phyloP scores from a whole-genome alignment of 306 rosid genomes.

The Castanopsis chinensis region DNA sequence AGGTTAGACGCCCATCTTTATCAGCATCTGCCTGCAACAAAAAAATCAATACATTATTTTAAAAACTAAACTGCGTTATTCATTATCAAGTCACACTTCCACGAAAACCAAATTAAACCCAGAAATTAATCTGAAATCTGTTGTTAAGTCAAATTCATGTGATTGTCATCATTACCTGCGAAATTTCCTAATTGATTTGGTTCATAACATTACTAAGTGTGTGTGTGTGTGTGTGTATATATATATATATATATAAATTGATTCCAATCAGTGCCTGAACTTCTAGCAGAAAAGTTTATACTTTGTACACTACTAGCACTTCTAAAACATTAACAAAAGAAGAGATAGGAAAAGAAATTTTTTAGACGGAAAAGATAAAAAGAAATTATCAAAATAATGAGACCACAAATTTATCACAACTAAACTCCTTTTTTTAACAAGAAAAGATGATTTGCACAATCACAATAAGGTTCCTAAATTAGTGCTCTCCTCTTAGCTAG shows the following conservation, averaged over 20 bases:
- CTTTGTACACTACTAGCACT: background rate
- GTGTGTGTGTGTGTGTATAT: no score
- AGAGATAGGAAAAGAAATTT: background rate
- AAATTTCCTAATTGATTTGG: background rate
- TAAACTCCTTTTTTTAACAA: no score
- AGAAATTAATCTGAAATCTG: background rate
- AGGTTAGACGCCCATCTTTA: slow-evolving; percentile 82
- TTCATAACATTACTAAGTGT: background rate
- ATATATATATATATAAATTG: no score
- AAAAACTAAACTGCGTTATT: slow-evolving; percentile 6
- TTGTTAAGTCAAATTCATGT: background rate
- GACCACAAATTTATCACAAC: no score
- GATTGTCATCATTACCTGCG: background rate
- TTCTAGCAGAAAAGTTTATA: background rate
- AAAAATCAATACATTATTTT: slow-evolving; percentile 15
- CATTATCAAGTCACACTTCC: background rate
- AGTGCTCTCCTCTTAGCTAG: background rate
- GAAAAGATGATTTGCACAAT: no score
- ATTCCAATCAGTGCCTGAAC: no score
- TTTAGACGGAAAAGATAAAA: background rate
- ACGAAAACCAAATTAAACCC: background rate
- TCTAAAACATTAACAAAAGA: background rate
- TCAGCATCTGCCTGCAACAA: slow-evolving; percentile 77
- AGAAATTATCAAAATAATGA: no score
- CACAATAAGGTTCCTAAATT: background rate